Base-by-base conservation (phyloP, 2,329 filamentous ascomycete species). In the Beauveria australis region DNA sequence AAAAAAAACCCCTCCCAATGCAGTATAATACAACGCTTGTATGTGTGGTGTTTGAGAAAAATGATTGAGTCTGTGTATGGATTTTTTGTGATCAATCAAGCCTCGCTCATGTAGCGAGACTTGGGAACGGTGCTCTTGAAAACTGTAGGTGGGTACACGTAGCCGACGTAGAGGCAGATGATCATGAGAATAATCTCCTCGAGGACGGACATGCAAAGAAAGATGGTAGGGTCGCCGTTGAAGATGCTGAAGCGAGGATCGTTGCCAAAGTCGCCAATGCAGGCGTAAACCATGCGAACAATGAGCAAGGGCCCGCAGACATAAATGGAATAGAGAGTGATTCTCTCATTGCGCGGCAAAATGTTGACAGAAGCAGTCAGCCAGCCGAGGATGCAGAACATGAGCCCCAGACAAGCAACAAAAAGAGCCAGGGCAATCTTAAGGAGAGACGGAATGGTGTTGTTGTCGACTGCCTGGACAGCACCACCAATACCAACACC, bases 161-260 rank as follows among this genome's bases (percentile, higher is more conserved):
- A 59, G 51, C 60, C 60, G 22, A 62, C 58, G 40, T 52, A 59
- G 59, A 64, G 61, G 51, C 58, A 63, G 28, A 64, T 59, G n/a
- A 57, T 22, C 47, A 62, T 60, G 40, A 61, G 41, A 22, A 64
- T 22, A 52, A 64, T 64, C 49, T 64, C 63, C 59, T 59, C 48
- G 16, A 64, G 59, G 3, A 64, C 54, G 9, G 53, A 61, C 63
- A 64, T 64, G 59, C 61, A 61, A 10, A 63, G 63, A 33, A 62
- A 63, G 16, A 64, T 53, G n/a, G 63, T 63, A 10, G 59, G 44
- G 44, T 61, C 59, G 33, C 63, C 63, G n/a, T 63, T 30, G 8
- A 64, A 56, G 22, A 63, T 52, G 59, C 56, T 61, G 61, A 61
- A 64, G 43, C 54, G 48, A n/a, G 41, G 24, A 16, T 61, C 52